Conservation (phyloP, 163 green algal species). For the Volvox carteri region DNA sequence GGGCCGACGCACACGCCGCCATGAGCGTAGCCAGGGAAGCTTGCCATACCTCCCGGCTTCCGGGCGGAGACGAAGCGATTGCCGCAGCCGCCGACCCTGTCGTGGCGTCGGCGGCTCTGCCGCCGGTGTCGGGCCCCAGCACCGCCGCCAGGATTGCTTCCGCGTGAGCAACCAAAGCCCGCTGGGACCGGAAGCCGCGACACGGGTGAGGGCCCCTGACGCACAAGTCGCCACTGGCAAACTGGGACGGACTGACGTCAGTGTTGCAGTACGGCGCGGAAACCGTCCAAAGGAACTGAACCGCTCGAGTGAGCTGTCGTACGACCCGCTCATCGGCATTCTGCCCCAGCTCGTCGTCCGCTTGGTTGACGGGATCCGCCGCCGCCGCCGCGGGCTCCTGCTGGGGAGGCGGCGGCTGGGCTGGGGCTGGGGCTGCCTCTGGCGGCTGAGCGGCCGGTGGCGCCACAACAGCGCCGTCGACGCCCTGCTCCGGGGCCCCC, state of each 20-base stretch:
- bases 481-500: too few relatives aligned
- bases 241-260: neutral
- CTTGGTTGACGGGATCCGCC: neutral
- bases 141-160: constrained; percentile 10
- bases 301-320: constrained; percentile 28
- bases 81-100: too few relatives aligned
- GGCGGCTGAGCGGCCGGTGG: too few relatives aligned
- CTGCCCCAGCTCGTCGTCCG: neutral
- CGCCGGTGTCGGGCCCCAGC: neutral
- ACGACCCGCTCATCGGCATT: constrained; percentile 8
- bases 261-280: neutral
- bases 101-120: neutral
- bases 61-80: neutral
- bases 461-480: too few relatives aligned
- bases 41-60: constrained; percentile 25
- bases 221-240: neutral
- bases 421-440: too few relatives aligned
- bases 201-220: constrained; percentile 13
- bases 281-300: constrained; percentile 28
- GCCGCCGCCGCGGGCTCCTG: neutral
- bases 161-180: neutral
- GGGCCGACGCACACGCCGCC: neutral
- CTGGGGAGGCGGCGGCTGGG: neutral
- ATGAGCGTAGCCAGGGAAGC: constrained; percentile 19
- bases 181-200: constrained; percentile 13